Evolutionary conservation across 2,329 filamentous ascomycete genomes (phyloP).

Genomic region (Lasiodiplodia sp.): DNA sequence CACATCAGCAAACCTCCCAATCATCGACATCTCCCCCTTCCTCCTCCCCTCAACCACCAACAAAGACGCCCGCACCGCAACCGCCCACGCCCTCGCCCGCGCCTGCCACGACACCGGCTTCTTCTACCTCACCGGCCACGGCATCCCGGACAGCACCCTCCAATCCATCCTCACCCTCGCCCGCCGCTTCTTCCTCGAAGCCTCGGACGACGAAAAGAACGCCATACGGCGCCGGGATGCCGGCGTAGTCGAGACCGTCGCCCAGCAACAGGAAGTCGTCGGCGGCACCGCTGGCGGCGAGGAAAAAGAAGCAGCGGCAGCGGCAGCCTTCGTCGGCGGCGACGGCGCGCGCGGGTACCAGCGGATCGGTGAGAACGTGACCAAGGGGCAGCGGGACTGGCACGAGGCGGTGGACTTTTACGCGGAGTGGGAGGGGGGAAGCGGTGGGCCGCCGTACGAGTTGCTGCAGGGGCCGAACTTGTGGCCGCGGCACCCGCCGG

Average conservation of each 20-base stretch:
- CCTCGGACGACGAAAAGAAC: constrained; percentile 40
- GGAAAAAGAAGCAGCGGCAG: not conserved
- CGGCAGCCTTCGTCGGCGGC: constrained; percentile 27
- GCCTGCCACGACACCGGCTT: constrained; percentile 52
- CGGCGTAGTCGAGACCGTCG: constrained; percentile 37
- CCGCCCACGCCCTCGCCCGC: constrained; percentile 42
- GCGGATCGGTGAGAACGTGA: constrained; percentile 48
- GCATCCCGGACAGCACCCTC: constrained; percentile 42
- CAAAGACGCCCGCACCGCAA: constrained; percentile 34
- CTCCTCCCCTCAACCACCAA: constrained; percentile 35
- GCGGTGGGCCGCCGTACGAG: constrained; percentile 32
- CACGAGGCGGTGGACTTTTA: constrained; percentile 53
- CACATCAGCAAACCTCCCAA: constrained; percentile 42
- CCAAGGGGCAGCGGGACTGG: constrained; percentile 43
- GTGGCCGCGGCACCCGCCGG: constrained; percentile 48
- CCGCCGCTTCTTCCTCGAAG: constrained; percentile 43
- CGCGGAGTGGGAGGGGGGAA: constrained; percentile 39
- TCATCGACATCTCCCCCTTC: constrained; percentile 52
- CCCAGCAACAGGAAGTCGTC: no score
- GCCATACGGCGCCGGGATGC: constrained; percentile 42
- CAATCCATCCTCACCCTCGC: constrained; percentile 42
- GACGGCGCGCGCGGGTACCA: constrained; percentile 50
- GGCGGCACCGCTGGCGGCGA: not conserved
- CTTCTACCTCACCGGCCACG: constrained; percentile 54
- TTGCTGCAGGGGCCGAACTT: constrained; percentile 52